phyloP scores from a whole-genome alignment of 441 rosid genomes.

The Theobroma grandiflorum region DNA sequence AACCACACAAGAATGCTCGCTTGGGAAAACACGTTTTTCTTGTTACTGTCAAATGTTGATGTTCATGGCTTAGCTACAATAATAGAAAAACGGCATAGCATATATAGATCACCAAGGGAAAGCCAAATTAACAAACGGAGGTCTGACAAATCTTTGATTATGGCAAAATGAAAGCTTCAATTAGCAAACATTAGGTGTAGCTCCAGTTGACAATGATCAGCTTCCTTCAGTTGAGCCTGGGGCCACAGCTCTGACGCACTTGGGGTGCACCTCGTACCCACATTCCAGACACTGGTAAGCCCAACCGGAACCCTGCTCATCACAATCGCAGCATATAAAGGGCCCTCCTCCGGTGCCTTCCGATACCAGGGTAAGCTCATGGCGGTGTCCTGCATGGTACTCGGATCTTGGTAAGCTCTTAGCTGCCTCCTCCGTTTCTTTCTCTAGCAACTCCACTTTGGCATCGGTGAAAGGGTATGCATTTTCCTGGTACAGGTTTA shows the following conservation, averaged over 20 bases:
- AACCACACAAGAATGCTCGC: neutral
- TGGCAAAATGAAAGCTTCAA: neutral
- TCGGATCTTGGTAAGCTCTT: conserved; percentile 49
- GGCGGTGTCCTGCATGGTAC: conserved; percentile 55
- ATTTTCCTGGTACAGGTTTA: conserved; percentile 57
- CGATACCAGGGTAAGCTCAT: conserved; percentile 61
- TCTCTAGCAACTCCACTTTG: conserved; percentile 46
- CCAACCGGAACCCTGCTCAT: conserved; percentile 74
- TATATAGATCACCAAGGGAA: neutral
- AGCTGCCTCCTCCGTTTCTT: conserved; percentile 58
- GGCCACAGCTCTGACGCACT: conserved; percentile 49
- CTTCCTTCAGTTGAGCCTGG: neutral
- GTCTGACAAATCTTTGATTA: neutral
- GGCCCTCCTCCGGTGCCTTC: conserved; percentile 67
- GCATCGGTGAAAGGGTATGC: conserved; percentile 67
- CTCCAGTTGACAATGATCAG: neutral
- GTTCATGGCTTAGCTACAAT: neutral
- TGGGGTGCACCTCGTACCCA: conserved; percentile 73
- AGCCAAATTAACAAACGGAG: neutral
- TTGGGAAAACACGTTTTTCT: neutral
- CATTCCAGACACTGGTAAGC: conserved; percentile 72
- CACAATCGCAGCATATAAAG: conserved; percentile 69
- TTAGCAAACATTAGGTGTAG: conserved; percentile 18
- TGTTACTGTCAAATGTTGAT: neutral
- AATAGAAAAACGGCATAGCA: neutral